These are phyloP conservation scores for Pythium aquatile DNA, from an alignment of 352 stramenopile genomes.

Conservation along the genomic window DNA sequence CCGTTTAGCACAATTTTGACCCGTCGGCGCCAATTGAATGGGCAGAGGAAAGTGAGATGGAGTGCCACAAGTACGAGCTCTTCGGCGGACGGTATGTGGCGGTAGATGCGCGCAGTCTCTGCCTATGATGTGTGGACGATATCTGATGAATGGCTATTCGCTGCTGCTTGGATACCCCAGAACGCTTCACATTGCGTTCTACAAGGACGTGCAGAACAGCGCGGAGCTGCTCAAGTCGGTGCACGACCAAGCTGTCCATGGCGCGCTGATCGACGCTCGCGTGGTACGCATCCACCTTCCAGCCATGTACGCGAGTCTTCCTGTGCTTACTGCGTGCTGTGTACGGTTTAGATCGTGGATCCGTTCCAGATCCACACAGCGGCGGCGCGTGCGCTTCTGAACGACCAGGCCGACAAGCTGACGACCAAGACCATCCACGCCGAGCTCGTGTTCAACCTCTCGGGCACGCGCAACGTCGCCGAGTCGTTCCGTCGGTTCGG, in stretches of 20 bases:
- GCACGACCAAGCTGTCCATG: conserved; percentile 65
- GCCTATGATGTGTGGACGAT: background rate
- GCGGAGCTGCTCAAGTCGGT: conserved; percentile 50
- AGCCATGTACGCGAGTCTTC: background rate
- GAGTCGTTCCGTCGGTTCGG: conserved; percentile 84
- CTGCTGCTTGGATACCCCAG: conserved; percentile 21
- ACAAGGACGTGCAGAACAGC: conserved; percentile 72
- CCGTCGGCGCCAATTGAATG: conserved; percentile 13
- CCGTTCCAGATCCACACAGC: conserved; percentile 78
- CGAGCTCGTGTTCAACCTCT: conserved; percentile 87
- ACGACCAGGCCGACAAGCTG: conserved; percentile 48
- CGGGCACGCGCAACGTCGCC: conserved; percentile 75
- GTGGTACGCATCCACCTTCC: conserved; percentile 35
- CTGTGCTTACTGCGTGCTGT: background rate
- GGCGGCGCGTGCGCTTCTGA: conserved; percentile 68
- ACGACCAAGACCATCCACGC: conserved; percentile 78
- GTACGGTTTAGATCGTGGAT: conserved; percentile 48
- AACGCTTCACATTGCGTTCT: conserved; percentile 73
- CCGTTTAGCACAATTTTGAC: background rate
- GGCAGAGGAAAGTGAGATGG: conserved; percentile 35
- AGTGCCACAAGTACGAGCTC: conserved; percentile 64
- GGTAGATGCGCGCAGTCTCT: background rate
- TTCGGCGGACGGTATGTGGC: conserved; percentile 55
- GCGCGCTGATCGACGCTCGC: conserved; percentile 70
- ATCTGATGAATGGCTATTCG: background rate